Percentiles rank a stretch among this genome's conserved stretches.
phyloP scores from a whole-genome alignment of 2,329 filamentous ascomycete genomes.

The Dactylella cylindrospora region DNA sequence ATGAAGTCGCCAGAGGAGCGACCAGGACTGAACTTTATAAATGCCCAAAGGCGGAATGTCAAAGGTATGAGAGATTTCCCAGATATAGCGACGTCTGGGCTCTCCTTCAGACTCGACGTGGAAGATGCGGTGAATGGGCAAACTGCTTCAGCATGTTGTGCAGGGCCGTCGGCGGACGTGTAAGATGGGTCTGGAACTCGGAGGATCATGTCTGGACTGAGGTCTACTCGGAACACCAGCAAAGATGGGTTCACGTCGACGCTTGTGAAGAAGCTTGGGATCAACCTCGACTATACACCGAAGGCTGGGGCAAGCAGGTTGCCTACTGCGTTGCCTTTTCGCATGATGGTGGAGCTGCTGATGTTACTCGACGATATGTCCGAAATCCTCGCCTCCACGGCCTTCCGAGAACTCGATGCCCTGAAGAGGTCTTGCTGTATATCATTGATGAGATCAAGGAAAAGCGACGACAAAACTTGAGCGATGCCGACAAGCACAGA shows the following conservation, averaged over 20 bases:
- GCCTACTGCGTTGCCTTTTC: slow-evolving; percentile 97
- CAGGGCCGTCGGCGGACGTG: slow-evolving; percentile 82
- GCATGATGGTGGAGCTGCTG: slow-evolving; percentile 70
- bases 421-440: slow-evolving; percentile 87
- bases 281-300: slow-evolving; percentile 84
- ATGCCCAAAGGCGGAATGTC: slow-evolving; percentile 75
- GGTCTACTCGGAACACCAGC: slow-evolving; percentile 89
- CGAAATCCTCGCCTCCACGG: slow-evolving; percentile 71
- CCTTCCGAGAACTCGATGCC: slow-evolving; percentile 72
- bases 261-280: slow-evolving; percentile 95
- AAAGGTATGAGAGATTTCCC: slow-evolving; percentile 82
- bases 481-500: slow-evolving; percentile 79
- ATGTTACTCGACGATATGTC: slow-evolving; percentile 68
- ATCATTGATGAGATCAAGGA: slow-evolving; percentile 89
- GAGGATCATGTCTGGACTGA: slow-evolving; percentile 99
- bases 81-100: slow-evolving; percentile 95
- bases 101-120: slow-evolving; percentile 78
- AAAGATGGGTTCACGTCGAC: slow-evolving; percentile 95
- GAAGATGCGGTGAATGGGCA: slow-evolving; percentile 91
- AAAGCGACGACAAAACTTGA: slow-evolving; percentile 77
- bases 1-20: slow-evolving; percentile 86
- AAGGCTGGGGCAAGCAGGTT: slow-evolving; percentile 95
- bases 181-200: slow-evolving; percentile 97
- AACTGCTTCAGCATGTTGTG: slow-evolving; percentile 99
- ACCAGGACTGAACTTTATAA: slow-evolving; percentile 85